These are phyloP conservation scores for Eucalyptus pumila DNA, from an alignment of 345 rosid genomes.

Conservation along the genomic window DNA sequence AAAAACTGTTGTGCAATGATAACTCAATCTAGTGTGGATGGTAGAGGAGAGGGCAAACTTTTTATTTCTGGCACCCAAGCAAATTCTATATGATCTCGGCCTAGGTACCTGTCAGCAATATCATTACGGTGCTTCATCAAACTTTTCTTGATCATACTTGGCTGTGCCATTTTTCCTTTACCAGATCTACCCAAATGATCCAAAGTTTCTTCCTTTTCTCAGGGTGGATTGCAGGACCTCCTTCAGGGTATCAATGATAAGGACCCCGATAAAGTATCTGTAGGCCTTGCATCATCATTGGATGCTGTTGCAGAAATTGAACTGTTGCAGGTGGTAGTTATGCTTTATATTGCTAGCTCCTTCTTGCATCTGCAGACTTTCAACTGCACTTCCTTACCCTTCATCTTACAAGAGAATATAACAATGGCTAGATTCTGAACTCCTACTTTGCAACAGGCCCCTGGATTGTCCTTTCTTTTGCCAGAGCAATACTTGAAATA, in stretches of 20 bases:
- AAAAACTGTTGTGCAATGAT: background rate
- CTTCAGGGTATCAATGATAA: conserved; percentile 61
- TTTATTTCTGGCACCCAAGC: background rate
- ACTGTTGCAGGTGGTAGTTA: conserved; percentile 60
- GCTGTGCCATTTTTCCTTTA: background rate
- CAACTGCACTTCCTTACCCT: background rate
- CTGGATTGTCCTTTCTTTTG: conserved; percentile 87
- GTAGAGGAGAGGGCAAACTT: background rate
- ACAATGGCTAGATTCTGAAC: background rate
- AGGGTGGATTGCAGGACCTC: conserved; percentile 88
- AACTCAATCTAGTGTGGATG: background rate
- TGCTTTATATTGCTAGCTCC: background rate
- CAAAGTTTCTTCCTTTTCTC: background rate
- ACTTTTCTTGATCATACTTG: background rate
- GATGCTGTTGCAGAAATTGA: conserved; percentile 82
- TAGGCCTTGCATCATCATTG: conserved; percentile 71
- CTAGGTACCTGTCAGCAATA: background rate
- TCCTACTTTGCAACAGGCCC: conserved; percentile 54
- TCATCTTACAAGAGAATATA: background rate
- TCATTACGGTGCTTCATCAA: background rate
- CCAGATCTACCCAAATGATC: background rate
- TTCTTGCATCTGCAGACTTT: background rate
- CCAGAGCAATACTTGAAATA: conserved; percentile 75
- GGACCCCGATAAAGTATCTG: conserved; percentile 87
- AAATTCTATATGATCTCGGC: background rate